phyloP scores from a whole-genome alignment of 2,329 filamentous ascomycete genomes.

The Alternaria sp. region DNA sequence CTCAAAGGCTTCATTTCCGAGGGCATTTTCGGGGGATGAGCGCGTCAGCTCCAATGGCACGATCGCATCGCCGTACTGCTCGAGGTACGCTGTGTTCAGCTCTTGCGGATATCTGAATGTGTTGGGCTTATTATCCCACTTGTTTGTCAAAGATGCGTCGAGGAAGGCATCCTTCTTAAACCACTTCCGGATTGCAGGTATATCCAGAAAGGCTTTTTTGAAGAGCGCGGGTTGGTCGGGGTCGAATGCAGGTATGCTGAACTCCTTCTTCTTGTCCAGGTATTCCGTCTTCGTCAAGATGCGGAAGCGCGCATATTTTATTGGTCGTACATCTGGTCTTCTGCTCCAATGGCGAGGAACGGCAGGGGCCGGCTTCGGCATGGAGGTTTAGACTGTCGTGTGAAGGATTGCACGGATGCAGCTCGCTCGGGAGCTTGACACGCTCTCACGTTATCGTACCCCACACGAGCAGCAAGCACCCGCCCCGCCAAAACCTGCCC shows the following conservation, averaged over 20 bases:
- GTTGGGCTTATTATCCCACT: neutral
- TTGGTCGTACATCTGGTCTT: neutral
- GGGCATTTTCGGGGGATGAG: constrained; percentile 1
- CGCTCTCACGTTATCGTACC: constrained; percentile 30
- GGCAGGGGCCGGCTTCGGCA: neutral
- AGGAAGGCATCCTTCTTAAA: constrained; percentile 17
- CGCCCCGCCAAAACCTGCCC: constrained; percentile 31
- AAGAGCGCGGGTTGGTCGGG: constrained; percentile 30
- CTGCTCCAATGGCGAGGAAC: neutral
- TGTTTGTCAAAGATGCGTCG: neutral
- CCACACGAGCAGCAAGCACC: constrained; percentile 11
- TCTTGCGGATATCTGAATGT: constrained; percentile 11
- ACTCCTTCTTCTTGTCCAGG: constrained; percentile 3
- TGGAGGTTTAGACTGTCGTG: neutral
- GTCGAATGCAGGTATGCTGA: constrained; percentile 23
- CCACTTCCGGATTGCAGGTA: constrained; percentile 44
- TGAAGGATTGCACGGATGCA: neutral
- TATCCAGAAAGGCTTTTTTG: constrained; percentile 21
- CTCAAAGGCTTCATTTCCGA: constrained; percentile 56
- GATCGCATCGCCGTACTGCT: constrained; percentile 54
- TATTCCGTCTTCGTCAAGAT: constrained; percentile 10
- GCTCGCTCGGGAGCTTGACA: constrained; percentile 13
- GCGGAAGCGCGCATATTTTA: neutral
- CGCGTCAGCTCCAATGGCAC: constrained; percentile 67
- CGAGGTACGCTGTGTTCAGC: constrained; percentile 35